Conservation (phyloP, 192 early-diverging fungal species). For the Backusella mclennaniae region DNA sequence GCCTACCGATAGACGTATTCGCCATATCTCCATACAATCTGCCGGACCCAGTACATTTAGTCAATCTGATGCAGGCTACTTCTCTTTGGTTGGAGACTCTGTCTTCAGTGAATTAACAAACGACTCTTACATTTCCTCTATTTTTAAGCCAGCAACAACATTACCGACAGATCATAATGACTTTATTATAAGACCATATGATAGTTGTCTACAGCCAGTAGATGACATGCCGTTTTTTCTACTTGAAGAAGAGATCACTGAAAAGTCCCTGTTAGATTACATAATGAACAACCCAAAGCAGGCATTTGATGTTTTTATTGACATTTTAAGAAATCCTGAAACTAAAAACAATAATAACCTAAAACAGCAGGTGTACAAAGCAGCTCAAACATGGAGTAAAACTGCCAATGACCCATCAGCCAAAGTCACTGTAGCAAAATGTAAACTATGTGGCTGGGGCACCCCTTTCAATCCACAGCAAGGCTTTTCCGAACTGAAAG, state of each 20-base stretch:
- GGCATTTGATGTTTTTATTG: slow-evolving; percentile 8
- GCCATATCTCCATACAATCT: neutral
- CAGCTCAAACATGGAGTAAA: slow-evolving; percentile 6
- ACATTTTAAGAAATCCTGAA: neutral
- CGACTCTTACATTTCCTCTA: neutral
- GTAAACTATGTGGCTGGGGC: slow-evolving; percentile 37
- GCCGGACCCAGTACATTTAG: slow-evolving; percentile 4
- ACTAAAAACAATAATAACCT: neutral
- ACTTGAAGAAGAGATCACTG: neutral
- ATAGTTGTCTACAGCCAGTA: neutral
- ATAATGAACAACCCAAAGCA: neutral
- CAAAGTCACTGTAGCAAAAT: slow-evolving; percentile 30
- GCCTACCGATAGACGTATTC: neutral
- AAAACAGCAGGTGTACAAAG: slow-evolving; percentile 12
- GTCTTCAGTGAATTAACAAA: slow-evolving; percentile 3
- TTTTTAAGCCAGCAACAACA: neutral
- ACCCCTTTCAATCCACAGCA: slow-evolving; percentile 8
- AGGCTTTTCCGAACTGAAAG: slow-evolving; percentile 22
- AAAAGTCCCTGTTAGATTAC: neutral
- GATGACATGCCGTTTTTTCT: neutral
- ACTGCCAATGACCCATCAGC: slow-evolving; percentile 14
- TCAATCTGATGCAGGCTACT: neutral
- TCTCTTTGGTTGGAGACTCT: slow-evolving; percentile 5
- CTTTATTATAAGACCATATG: neutral
- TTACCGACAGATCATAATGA: neutral